Percentiles rank a stretch among this genome's conserved stretches.
Evolutionary conservation across 768 basidiomycete species (phyloP).

Genomic region (Crucibulum laeve): DNA sequence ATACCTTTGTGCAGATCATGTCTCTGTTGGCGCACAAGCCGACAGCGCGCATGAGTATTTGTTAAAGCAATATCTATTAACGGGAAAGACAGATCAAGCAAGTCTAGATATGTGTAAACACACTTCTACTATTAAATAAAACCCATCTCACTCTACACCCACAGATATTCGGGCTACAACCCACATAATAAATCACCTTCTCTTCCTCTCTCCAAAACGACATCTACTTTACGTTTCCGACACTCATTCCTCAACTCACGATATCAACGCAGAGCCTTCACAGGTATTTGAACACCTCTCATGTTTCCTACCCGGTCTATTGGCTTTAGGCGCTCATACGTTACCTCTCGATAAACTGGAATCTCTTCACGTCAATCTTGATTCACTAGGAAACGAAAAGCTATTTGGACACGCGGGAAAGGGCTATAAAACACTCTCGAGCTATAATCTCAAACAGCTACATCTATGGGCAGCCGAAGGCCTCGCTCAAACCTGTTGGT

Average conservation of each 20-base stretch:
- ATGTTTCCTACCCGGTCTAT: slow-evolving; percentile 73
- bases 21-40: slow-evolving; percentile 62
- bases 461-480: slow-evolving; percentile 78
- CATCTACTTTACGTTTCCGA: slow-evolving; percentile 70
- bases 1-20: slow-evolving; percentile 23
- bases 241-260: slow-evolving; percentile 20
- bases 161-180: slow-evolving; percentile 60
- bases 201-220: slow-evolving; percentile 65
- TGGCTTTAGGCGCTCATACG: slow-evolving; percentile 66
- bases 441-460: slow-evolving; percentile 53
- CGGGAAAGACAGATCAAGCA: slow-evolving; percentile 53
- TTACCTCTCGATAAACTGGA: slow-evolving; percentile 53
- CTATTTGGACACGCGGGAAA: slow-evolving; percentile 28
- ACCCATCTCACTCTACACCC: neutral
- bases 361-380: slow-evolving; percentile 45
- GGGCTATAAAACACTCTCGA: slow-evolving; percentile 30
- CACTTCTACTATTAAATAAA: neutral
- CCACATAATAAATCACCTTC: slow-evolving; percentile 56
- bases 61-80: slow-evolving; percentile 69
- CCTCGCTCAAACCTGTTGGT: slow-evolving; percentile 66
- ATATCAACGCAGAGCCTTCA: slow-evolving; percentile 28
- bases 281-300: slow-evolving; percentile 70
- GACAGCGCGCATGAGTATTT: slow-evolving; percentile 80
- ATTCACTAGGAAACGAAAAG: slow-evolving; percentile 31
- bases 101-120: slow-evolving; percentile 65